Conservation (phyloP, 129 eudicot genomes). For the Logfia minima region DNA sequence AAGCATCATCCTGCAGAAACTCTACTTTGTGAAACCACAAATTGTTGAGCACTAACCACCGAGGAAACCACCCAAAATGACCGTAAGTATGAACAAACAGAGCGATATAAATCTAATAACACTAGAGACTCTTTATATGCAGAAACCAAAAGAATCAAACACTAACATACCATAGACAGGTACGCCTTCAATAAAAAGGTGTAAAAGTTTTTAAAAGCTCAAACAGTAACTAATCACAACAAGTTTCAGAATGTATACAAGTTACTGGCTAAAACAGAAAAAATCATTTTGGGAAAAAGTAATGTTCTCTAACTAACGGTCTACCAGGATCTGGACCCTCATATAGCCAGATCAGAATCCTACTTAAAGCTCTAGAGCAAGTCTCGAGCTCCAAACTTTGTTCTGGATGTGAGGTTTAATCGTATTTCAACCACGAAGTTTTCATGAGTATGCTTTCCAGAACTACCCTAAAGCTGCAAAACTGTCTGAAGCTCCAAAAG, state of each 20-base stretch:
- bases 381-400: not conserved
- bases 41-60: constrained; percentile 9
- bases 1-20: constrained; percentile 45
- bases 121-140: not conserved
- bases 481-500: not conserved
- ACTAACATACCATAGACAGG: not conserved
- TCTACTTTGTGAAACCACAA: constrained; percentile 20
- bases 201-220: not conserved
- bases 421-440: not conserved
- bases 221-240: not conserved
- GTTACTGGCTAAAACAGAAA: not conserved
- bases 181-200: not conserved
- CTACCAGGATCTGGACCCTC: not conserved
- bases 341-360: not conserved
- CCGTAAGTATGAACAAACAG: constrained; percentile 1
- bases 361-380: not conserved
- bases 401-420: not conserved
- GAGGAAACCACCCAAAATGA: constrained; percentile 10
- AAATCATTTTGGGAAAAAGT: not conserved
- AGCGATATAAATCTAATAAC: constrained; percentile 3
- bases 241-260: not conserved
- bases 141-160: not conserved
- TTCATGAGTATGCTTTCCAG: not conserved
- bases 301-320: not conserved
- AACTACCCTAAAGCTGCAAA: not conserved